Evolutionary conservation across 148 eudicot species (phyloP).

Genomic region (Rhododendron griersonianum): DNA sequence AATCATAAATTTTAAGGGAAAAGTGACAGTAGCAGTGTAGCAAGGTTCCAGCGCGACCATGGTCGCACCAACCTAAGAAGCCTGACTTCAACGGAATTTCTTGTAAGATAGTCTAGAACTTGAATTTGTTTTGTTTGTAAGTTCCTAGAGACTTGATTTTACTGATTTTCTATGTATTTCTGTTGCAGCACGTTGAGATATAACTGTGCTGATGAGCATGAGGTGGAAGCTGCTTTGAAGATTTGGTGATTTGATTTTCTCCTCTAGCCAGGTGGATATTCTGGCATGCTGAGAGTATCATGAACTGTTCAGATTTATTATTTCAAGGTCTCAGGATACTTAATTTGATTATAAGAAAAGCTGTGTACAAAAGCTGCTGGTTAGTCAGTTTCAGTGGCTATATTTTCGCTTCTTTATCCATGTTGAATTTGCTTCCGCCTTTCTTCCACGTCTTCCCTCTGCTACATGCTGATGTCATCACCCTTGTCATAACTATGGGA

Average conservation of each 20-base stretch:
- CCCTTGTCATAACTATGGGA: background rate
- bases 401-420: background rate
- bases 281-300: background rate
- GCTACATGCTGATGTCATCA: background rate
- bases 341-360: background rate
- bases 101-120: background rate
- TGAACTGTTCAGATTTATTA: background rate
- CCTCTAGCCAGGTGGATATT: background rate
- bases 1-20: background rate
- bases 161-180: background rate
- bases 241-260: background rate
- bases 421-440: background rate
- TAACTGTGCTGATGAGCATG: background rate
- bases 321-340: background rate
- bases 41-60: background rate
- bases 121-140: background rate
- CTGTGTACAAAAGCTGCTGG: background rate
- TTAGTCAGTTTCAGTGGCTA: background rate
- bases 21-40: background rate
- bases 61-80: background rate
- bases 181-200: background rate
- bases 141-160: background rate
- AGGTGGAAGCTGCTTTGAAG: background rate
- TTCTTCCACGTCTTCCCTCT: background rate
- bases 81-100: background rate